These are phyloP conservation scores for Spirogloea muscicola DNA, from an alignment of 139 green algal genomes.

Conservation along the genomic window DNA sequence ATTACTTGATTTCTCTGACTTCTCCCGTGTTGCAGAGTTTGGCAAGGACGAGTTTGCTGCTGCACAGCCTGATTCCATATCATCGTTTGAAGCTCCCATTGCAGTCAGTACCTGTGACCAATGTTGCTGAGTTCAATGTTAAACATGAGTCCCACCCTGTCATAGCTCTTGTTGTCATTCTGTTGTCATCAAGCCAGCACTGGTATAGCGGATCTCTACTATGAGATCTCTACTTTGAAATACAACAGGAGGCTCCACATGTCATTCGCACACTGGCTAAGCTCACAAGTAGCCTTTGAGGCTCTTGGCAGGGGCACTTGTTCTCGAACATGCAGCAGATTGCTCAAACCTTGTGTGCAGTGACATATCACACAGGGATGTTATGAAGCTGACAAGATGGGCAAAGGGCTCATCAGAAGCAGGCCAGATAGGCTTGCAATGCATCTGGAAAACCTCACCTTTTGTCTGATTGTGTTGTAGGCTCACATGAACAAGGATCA, in stretches of 20 bases:
- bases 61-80: not conserved
- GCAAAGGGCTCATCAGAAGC: not conserved
- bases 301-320: no score
- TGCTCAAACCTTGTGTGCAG: no score
- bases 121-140: not conserved
- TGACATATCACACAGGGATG: no score
- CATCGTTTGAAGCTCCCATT: not conserved
- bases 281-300: no score
- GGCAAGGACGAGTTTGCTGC: constrained; percentile 7
- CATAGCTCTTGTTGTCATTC: no score
- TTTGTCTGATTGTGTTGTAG: not conserved
- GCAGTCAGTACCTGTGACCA: not conserved
- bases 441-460: not conserved
- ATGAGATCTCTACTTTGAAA: no score
- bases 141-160: no score
- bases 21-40: constrained; percentile 9
- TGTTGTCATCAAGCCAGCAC: no score
- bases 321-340: no score
- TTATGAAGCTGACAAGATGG: no score
- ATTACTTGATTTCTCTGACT: not conserved
- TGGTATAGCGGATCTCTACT: no score
- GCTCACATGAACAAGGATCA: constrained; percentile 25
- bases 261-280: not conserved
- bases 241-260: not conserved
- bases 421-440: not conserved